Evolutionary conservation across 2,329 filamentous ascomycete genomes (phyloP), one percentile per base, ranked within the genome.

Genomic region (Ophiostoma tasmaniense): DNA sequence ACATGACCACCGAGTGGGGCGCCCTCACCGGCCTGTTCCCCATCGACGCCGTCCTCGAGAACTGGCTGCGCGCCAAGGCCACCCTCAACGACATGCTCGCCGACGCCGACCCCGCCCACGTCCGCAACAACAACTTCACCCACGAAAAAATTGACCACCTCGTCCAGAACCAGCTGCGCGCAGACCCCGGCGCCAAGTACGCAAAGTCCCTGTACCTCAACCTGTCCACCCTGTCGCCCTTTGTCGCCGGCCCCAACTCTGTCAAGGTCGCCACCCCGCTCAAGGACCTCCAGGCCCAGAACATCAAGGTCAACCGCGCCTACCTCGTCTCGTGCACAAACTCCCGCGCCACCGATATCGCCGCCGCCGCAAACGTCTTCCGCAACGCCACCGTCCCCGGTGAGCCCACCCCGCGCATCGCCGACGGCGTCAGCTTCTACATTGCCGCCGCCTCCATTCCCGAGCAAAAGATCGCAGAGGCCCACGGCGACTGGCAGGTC

Each of bases 281-380:
- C 0, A 80, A 82, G 5, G 87, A 94, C 39, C 85, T 98, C 0
- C 89, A 90, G 74, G 76, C 84, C 0, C 82, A 94, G 76, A 80
- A 90, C 72, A 96, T 98, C 77, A 84, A 86, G 66, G 79, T 98
- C 28, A 80, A 97, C 81, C 92, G 90, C 76, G 93, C 91, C 0
- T 97, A 97, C 42, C 82, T 97, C 0, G 89, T 97, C 0, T 93
- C 89, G 0, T 98, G 94, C 81, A 98, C 94, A 6, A 97, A 97
- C 79, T 89, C 87, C 0, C 84, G 94, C 66, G 85, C 88, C 11
- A 93, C 91, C 0, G 94, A 98, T 77, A 82, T 98, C 17, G 88
- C 87, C 0, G 88, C 90, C 0, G 94, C 94, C 1, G 93, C 93
- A 0, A 86, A 85, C 64, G 93, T 98, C 1, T 96, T 98, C 83